These are phyloP conservation scores for Orbilia brochopaga DNA, from an alignment of 2,329 filamentous ascomycete genomes.

Conservation along the genomic window DNA sequence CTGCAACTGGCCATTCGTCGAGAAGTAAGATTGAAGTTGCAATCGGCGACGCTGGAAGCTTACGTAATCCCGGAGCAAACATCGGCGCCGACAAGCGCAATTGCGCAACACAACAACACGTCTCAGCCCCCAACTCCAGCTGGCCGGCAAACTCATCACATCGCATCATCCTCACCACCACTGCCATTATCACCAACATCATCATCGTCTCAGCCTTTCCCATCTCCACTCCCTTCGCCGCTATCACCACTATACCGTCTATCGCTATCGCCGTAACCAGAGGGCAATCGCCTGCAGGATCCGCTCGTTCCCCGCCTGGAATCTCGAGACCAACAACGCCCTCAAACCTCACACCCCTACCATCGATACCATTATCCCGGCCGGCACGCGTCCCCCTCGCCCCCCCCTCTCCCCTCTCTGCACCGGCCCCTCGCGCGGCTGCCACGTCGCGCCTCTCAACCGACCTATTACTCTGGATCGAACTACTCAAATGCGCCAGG, in stretches of 20 bases:
- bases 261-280: neutral
- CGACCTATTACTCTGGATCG: neutral
- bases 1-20: too few relatives aligned
- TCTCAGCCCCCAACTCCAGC: neutral
- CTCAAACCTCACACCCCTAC: slow-evolving; percentile 14
- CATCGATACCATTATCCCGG: slow-evolving; percentile 15
- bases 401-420: slow-evolving; percentile 22
- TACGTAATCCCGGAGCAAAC: neutral
- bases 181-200: neutral
- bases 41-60: too few relatives aligned
- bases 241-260: neutral
- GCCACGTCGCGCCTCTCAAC: neutral
- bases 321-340: slow-evolving; percentile 1
- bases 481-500: neutral
- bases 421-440: slow-evolving; percentile 4
- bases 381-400: slow-evolving; percentile 38
- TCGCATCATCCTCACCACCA: slow-evolving; percentile 6
- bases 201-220: neutral
- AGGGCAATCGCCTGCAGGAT: neutral
- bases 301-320: neutral
- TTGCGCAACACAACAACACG: neutral
- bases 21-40: too few relatives aligned
- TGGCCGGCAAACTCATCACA: slow-evolving; percentile 1
- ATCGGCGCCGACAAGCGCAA: neutral
- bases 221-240: neutral